Evolutionary conservation across 1,139 yeast species (phyloP).

Genomic region (Geotrichum carabidarum): DNA sequence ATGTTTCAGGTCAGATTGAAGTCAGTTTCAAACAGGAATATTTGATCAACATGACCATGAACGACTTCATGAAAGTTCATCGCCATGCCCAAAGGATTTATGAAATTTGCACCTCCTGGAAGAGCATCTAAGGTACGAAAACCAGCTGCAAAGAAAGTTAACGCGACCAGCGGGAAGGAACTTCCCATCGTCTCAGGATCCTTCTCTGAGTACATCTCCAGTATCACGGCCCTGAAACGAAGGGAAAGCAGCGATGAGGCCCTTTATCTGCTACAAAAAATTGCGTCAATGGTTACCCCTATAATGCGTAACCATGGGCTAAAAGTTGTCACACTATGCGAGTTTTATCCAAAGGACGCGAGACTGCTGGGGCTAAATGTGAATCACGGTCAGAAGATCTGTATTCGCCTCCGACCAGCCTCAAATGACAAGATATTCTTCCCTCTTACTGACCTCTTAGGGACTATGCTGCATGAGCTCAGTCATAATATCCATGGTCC

Average conservation of each 20-base stretch:
- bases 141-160: background rate
- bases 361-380: slow-evolving; percentile 76
- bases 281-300: slow-evolving; percentile 45
- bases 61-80: background rate
- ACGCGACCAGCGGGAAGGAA: slow-evolving; percentile 3
- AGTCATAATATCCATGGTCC: slow-evolving; percentile 77
- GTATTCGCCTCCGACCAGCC: slow-evolving; percentile 63
- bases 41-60: background rate
- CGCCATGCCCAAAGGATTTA: slow-evolving; percentile 8
- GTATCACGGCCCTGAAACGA: slow-evolving; percentile 15
- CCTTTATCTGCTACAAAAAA: slow-evolving; percentile 31
- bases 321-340: slow-evolving; percentile 65
- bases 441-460: slow-evolving; percentile 64
- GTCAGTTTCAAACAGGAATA: no score
- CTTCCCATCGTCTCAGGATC: slow-evolving; percentile 11
- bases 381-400: slow-evolving; percentile 72
- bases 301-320: slow-evolving; percentile 64
- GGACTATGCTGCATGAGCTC: slow-evolving; percentile 84
- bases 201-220: slow-evolving; percentile 13
- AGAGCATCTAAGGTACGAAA: background rate
- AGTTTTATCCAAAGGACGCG: slow-evolving; percentile 74
- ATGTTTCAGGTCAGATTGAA: no score
- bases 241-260: slow-evolving; percentile 30
- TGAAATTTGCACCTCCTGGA: slow-evolving; percentile 7
- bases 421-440: slow-evolving; percentile 53